A percentile compares a stretch with the other conserved stretches of the same genome.
Conservation (phyloP, 345 rosid species). For the Balakata baccata region DNA sequence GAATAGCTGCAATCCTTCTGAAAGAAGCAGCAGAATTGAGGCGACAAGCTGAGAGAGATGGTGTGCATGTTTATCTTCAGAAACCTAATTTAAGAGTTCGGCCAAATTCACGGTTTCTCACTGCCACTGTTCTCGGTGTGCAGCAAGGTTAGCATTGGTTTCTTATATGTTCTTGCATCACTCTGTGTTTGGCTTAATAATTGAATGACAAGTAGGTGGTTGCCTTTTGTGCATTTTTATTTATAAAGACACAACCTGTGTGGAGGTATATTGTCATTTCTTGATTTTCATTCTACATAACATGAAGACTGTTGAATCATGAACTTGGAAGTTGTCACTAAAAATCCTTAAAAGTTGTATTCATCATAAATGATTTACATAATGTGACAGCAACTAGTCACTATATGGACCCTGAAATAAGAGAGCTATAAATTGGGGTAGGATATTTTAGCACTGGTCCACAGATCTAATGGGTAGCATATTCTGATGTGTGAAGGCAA, state of each 20-base stretch:
- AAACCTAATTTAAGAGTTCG: constrained; percentile 58
- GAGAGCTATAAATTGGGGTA: background rate
- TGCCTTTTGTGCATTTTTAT: background rate
- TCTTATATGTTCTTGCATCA: background rate
- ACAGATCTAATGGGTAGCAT: background rate
- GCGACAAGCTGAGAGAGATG: constrained; percentile 73
- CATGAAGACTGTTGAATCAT: background rate
- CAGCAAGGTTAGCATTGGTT: constrained; percentile 57
- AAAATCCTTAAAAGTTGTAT: background rate
- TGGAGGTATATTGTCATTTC: background rate
- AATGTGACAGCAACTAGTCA: background rate
- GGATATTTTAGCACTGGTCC: background rate
- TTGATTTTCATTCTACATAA: background rate
- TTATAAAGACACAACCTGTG: background rate
- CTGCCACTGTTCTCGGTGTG: constrained; percentile 84
- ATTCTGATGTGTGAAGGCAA: background rate
- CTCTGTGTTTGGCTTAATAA: background rate
- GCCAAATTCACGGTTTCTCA: constrained; percentile 83
- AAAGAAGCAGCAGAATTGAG: constrained; percentile 93
- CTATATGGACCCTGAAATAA: background rate
- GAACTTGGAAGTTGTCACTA: background rate
- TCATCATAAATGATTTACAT: background rate
- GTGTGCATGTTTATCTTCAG: constrained; percentile 69
- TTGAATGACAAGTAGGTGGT: background rate
- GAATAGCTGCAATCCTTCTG: constrained; percentile 77